Evolutionary conservation across 805 yeast species (phyloP), one percentile per base, ranked within the genome.

Genomic region (Saturnispora bothae): DNA sequence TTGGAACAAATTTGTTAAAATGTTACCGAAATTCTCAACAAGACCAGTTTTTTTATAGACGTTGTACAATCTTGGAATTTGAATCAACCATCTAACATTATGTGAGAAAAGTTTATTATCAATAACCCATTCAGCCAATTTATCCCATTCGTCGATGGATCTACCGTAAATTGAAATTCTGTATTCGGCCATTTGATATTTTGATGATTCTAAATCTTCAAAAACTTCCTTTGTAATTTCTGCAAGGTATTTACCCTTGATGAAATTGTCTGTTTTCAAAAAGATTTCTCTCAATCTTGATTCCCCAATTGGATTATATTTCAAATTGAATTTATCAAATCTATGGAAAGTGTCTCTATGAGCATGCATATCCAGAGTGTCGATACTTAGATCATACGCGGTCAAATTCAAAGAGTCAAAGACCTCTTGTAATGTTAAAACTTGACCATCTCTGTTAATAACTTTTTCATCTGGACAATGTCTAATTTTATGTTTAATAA

Each of bases 331-430:
- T 62, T 92, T 92, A 61, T 92, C 99, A 55, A 92, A 92, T 51
- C 99, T 72, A 60, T 92, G 99, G 71, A 92, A 92, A 1, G 97
- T 83, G 53, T 92, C 99, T 47, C 88, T 83, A 59, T 92, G 98
- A 4, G 99, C 99, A 61, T 92, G 99, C 99, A 92, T 92, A 61
- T 92, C 99, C 48, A 92, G 69, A 2, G 98, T 94, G 53, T 92
- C 99, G 51, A 92, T 92, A 41, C 94, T 82, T 42, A 92, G 67
- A 56, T 92, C 98, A 56, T 94, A 92, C 2, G 96, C 97, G 1
- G 95, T 80, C 43, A 92, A 69, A 40, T 84, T 78, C 57, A 92
- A 70, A 27, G 97, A 86, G 53, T 86, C 73, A 62, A 92, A 92
- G 34, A 92, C 99, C 56, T 89, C 80, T n/a, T 68, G 73, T 47